Evolutionary conservation across 345 rosid species (phyloP).

Genomic region (Brassica cretica): DNA sequence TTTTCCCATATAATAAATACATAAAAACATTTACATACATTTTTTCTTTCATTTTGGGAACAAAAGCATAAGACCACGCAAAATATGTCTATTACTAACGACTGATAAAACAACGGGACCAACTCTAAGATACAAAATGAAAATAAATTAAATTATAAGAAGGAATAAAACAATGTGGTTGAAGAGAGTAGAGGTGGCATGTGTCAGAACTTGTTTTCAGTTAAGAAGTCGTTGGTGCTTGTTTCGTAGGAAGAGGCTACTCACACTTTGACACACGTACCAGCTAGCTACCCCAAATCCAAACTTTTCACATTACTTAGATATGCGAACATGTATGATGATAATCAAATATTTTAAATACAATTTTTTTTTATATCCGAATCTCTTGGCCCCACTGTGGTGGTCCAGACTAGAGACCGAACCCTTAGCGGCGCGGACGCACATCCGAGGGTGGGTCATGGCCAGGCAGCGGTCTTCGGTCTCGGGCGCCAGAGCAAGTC

Average conservation of each 20-base stretch:
- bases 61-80: neutral
- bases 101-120: neutral
- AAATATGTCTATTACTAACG: neutral
- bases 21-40: neutral
- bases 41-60: neutral
- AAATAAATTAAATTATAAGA: neutral
- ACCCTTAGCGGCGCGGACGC: no score
- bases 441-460: no score
- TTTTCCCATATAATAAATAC: neutral
- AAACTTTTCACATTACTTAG: neutral
- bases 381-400: no score
- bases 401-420: no score
- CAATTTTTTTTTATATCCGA: no score
- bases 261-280: slow-evolving; percentile 15
- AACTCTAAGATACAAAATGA: neutral
- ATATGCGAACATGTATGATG: slow-evolving; percentile 3
- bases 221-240: slow-evolving; percentile 27
- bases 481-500: no score
- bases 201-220: slow-evolving; percentile 23
- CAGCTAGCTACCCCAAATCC: slow-evolving; percentile 14
- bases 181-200: slow-evolving; percentile 19
- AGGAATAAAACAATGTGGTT: slow-evolving; percentile 24
- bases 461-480: no score
- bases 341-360: neutral
- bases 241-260: slow-evolving; percentile 17